phyloP scores from a whole-genome alignment of 2,329 filamentous ascomycete genomes.

The Pezicula neosporulosa region DNA sequence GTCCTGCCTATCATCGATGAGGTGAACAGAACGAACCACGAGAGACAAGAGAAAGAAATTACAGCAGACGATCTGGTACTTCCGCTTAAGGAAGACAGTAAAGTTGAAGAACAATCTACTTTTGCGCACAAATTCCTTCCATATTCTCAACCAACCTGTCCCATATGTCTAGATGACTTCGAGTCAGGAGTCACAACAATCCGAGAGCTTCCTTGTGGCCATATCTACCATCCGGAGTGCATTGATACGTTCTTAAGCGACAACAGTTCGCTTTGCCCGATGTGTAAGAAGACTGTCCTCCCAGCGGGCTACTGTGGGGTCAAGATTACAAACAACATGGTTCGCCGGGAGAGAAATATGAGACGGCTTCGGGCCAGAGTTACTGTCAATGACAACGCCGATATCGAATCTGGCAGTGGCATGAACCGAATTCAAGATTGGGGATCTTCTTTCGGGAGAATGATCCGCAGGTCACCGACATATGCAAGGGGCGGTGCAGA shows the following conservation, averaged over 20 bases:
- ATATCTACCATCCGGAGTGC: conserved; percentile 91
- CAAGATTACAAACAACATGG: conserved; percentile 80
- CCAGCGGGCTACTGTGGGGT: conserved; percentile 63
- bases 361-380: conserved; percentile 37
- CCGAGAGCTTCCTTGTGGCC: conserved; percentile 81
- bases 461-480: background rate
- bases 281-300: conserved; percentile 83
- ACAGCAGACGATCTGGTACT: conserved; percentile 9
- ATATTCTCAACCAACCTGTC: conserved; percentile 75
- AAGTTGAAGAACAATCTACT: background rate
- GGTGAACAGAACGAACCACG: background rate
- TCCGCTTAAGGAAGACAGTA: conserved; percentile 4
- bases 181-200: conserved; percentile 67
- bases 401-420: conserved; percentile 1
- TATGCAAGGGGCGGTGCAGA: too few species aligned
- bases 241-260: conserved; percentile 80
- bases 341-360: conserved; percentile 72
- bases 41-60: conserved; percentile 1
- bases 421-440: conserved; percentile 8
- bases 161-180: conserved; percentile 88
- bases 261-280: conserved; percentile 82
- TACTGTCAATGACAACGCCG: conserved; percentile 11
- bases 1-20: background rate
- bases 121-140: conserved; percentile 32
- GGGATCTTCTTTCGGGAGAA: conserved; percentile 6